Conservation (phyloP, 1,284 basidiomycete genomes). For the Bondarzewia mesenterica region DNA sequence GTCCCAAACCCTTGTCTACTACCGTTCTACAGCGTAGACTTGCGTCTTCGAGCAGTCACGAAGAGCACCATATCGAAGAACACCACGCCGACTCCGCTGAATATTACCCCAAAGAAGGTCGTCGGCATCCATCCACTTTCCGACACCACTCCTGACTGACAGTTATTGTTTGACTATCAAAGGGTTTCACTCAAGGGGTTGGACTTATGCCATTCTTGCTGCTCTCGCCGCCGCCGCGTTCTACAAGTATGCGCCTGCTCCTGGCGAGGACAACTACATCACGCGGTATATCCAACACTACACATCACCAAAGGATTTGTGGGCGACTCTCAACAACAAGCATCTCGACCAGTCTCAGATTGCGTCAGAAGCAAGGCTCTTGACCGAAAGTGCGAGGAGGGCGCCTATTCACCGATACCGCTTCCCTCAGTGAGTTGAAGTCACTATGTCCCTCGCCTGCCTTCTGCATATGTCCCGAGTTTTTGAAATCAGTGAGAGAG, state of each 20-base stretch:
- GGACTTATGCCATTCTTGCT: constrained; percentile 48
- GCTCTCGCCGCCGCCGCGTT: constrained; percentile 40
- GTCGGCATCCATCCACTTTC: constrained; percentile 11
- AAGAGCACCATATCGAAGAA: constrained; percentile 26
- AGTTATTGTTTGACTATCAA: not conserved
- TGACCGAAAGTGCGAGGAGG: constrained; percentile 41
- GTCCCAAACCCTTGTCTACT: constrained; percentile 17
- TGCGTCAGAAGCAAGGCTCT: constrained; percentile 32
- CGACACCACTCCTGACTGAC: not conserved
- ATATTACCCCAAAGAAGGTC: constrained; percentile 59
- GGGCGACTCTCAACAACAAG: constrained; percentile 44
- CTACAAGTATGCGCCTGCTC: constrained; percentile 60
- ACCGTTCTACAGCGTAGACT: constrained; percentile 26
- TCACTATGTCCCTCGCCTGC: not conserved
- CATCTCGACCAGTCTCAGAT: constrained; percentile 45
- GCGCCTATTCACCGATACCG: constrained; percentile 52
- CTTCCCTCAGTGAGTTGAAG: constrained; percentile 56
- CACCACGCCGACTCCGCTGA: constrained; percentile 32
- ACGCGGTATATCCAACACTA: constrained; percentile 56
- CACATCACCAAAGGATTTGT: constrained; percentile 38
- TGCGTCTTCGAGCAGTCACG: constrained; percentile 27
- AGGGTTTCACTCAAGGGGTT: constrained; percentile 55
- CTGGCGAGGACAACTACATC: constrained; percentile 48
- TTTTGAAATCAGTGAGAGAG: not conserved
- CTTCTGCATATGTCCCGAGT: not conserved